phyloP scores from a whole-genome alignment of 805 yeast genomes.

The Ogataea ganodermae region DNA sequence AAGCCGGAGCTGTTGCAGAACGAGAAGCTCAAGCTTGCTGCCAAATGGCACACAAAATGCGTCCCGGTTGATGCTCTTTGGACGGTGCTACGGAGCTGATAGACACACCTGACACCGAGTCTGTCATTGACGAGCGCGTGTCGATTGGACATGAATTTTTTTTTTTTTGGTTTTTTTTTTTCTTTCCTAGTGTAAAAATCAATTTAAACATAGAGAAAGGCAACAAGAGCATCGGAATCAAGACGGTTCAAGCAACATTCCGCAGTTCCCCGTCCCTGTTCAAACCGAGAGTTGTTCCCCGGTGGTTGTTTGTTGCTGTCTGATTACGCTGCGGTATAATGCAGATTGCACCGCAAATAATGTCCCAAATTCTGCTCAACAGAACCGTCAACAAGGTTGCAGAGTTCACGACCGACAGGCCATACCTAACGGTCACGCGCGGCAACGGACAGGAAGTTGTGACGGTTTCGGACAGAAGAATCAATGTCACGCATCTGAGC shows the following conservation, averaged over 20 bases:
- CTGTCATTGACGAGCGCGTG: background rate
- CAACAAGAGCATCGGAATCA: too few relatives aligned
- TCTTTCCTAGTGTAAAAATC: background rate
- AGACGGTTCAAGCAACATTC: too few relatives aligned
- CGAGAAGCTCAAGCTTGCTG: slow-evolving; percentile 28
- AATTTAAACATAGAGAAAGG: background rate
- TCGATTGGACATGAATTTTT: background rate
- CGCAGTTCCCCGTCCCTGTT: too few relatives aligned
- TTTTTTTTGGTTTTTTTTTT: background rate
- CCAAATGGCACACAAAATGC: slow-evolving; percentile 27
- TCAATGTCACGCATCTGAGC: slow-evolving; percentile 23
- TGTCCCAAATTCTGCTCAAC: slow-evolving; percentile 8
- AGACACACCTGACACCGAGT: slow-evolving; percentile 1
- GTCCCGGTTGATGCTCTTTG: slow-evolving; percentile 17
- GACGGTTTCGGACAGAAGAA: slow-evolving; percentile 23
- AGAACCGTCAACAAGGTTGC: slow-evolving; percentile 11
- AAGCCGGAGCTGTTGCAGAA: slow-evolving; percentile 16
- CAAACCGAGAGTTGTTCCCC: too few relatives aligned
- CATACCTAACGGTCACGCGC: slow-evolving; percentile 29
- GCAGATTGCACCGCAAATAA: background rate
- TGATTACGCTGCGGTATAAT: too few relatives aligned
- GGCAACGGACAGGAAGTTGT: slow-evolving; percentile 30
- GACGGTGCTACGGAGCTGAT: background rate
- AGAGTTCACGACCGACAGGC: slow-evolving; percentile 17
- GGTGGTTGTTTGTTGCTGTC: too few relatives aligned